Base-by-base conservation (phyloP, 1,284 basidiomycete genomes). In the Microbotryum intermedium region DNA sequence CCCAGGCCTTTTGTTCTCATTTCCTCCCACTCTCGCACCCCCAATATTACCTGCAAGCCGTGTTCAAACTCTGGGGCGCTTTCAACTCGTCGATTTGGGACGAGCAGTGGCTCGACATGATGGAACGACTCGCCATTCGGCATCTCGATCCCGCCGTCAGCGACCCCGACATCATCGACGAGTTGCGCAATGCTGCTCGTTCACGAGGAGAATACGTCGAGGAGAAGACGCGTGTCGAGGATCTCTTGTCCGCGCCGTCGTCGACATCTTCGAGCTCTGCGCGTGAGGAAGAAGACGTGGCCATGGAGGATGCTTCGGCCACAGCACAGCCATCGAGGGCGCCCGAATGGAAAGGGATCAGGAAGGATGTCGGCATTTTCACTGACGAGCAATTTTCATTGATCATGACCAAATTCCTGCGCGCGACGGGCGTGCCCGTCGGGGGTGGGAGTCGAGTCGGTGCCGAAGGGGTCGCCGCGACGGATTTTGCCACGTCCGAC, bases 311-410 rank as follows among this genome's bases (percentile, higher is more conserved):
- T 6, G 60, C 50, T 9, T 11, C 52, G 21, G 45, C 48, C 39
- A 65, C 60, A 16, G 26, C 50, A n/a, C 23, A 48, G 25, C 4
- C 34, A 11, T 55, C 65, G 2, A 60, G 55, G 9, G 62, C 46
- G 20, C 47, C 50, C 9, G 56, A 65, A 42, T 71, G 68, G 69
- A 59, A 65, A 11, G 73, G 74, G 4, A 69, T 76, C 42, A 70
- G 85, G 82, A 84, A 83, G 71, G 86, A 90, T 64, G 81, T 92
- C 23, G 90, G 89, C 25, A 89, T 98, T 61, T 95, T 92, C 81
- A 87, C 83, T 8, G 82, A 90, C 60, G 77, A 82, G 44, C 85
- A 98, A 74, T 98, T 90, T 83, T 83, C 84, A 59, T 79, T 87
- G 44, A 78, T 98, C 60, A 84, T 93, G 73, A 85, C 86, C 29